Evolutionary conservation across 176 grass and related monocot species (phyloP).

Genomic region (Calamus simplicifolius): DNA sequence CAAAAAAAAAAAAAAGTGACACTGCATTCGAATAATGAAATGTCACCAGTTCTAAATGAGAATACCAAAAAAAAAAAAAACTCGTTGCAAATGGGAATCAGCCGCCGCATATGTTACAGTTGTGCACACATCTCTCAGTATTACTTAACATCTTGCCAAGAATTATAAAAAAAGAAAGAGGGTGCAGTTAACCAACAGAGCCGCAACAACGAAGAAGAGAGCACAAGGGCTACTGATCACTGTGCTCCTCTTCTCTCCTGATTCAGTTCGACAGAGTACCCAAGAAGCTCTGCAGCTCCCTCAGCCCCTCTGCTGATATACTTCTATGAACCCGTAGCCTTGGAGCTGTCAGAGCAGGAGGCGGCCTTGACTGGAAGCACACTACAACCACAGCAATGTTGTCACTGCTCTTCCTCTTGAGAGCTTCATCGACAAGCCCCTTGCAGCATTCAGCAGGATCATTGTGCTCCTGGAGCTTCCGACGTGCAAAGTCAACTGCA

Average conservation of each 20-base stretch:
- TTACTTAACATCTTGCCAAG: slow-evolving; percentile 44
- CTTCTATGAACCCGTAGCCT: slow-evolving; percentile 81
- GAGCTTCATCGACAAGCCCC: slow-evolving; percentile 75
- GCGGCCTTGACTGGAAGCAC: slow-evolving; percentile 61
- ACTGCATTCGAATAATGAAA: too few relatives aligned
- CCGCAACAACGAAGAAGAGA: slow-evolving; percentile 20
- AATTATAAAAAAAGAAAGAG: slow-evolving; percentile 31
- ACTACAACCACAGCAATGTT: slow-evolving; percentile 76
- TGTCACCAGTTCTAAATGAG: too few relatives aligned
- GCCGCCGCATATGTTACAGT: slow-evolving; percentile 69
- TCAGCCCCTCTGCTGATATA: slow-evolving; percentile 84
- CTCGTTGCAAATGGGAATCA: slow-evolving; percentile 36
- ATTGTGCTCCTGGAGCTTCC: slow-evolving; percentile 81
- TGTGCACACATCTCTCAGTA: background rate
- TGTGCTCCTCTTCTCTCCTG: background rate
- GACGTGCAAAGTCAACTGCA: slow-evolving; percentile 77
- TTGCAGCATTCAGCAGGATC: slow-evolving; percentile 69
- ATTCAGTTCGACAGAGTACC: slow-evolving; percentile 62
- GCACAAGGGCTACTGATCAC: slow-evolving; percentile 5
- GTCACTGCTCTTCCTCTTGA: slow-evolving; percentile 75
- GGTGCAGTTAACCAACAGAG: too few relatives aligned
- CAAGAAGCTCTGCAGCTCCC: slow-evolving; percentile 79
- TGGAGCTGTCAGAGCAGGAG: slow-evolving; percentile 50
- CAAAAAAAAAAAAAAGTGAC: too few relatives aligned
- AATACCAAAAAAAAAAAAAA: background rate